Base-by-base conservation (phyloP, 345 rosid species). In the Citrus trifoliata region DNA sequence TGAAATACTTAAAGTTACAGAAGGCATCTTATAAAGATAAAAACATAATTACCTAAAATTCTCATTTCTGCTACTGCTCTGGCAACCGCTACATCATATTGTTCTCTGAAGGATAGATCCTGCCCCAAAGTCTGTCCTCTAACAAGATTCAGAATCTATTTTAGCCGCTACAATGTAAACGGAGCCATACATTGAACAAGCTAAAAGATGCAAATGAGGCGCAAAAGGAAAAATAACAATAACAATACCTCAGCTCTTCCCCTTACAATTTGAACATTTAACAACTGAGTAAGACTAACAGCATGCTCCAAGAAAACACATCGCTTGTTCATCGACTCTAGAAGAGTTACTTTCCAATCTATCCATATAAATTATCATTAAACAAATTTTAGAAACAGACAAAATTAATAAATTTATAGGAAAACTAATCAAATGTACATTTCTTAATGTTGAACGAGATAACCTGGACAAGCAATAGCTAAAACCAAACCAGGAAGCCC, bases 1-100 rank as follows among this genome's bases (percentile, higher is more conserved):
- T 14, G 42, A 63, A 77, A 78, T 22, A 74, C 56, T 60, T 10
- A 70, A 80, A 66, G 33, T 56, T 4, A 71, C 22, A 59, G 10
- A 79, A 69, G 22, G 74, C 30, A 48, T 70, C 10, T 62, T 62
- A 60, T 28, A 28, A 28, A 32, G 42, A 79, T 67, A 16, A 42
- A 40, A 55, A 64, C 33, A 67, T 28, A 81, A 56, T 77, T 74
- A 95, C 99, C 97, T 81, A 95, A 86, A 63, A 93, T 85, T 88
- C 98, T 90, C 98, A 95, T 89, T 82, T 95, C 99, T 2, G 97
- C 95, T 2, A 95, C 99, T 76, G 97, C 98, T 89, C 99, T 93
- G 74, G 99, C 98, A 51, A 93, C 90, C 38, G 95, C 94, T 6
- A 93, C 90, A 87, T 95, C 99, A 86, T 90, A 95, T 79, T 84